Evolutionary conservation across 208 protist species (phyloP).

Genomic region (Histomonas meleagridis): DNA sequence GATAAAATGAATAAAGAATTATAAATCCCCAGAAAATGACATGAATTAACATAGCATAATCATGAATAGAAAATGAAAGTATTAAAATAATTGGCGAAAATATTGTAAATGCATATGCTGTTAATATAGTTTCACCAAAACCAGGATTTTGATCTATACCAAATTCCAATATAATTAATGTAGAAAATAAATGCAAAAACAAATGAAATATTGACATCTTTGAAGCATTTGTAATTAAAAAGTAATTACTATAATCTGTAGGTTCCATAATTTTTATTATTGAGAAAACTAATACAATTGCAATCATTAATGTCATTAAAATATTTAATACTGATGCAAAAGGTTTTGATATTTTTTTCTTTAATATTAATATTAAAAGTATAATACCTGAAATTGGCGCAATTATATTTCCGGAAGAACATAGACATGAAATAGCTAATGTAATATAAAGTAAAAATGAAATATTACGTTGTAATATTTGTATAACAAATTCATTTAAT

Average conservation of each 20-base stretch:
- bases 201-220: not conserved
- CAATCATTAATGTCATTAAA: not conserved
- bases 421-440: not conserved
- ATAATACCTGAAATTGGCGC: not conserved
- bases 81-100: not conserved
- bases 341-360: not conserved
- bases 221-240: not conserved
- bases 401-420: not conserved
- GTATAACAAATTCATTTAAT: not conserved
- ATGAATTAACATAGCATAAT: not conserved
- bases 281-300: not conserved
- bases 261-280: not conserved
- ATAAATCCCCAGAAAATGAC: not conserved
- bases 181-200: not conserved
- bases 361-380: not conserved
- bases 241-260: not conserved
- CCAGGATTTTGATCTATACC: not conserved
- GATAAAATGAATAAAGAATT: conserved; percentile 33
- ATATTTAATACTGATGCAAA: not conserved
- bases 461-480: not conserved
- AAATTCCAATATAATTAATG: not conserved
- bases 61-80: not conserved
- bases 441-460: not conserved
- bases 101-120: not conserved
- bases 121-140: not conserved